A percentile compares a stretch with the other conserved stretches of the same genome.
Conservation (phyloP, 2,329 filamentous ascomycete species). For the Neofusicoccum sp. region DNA sequence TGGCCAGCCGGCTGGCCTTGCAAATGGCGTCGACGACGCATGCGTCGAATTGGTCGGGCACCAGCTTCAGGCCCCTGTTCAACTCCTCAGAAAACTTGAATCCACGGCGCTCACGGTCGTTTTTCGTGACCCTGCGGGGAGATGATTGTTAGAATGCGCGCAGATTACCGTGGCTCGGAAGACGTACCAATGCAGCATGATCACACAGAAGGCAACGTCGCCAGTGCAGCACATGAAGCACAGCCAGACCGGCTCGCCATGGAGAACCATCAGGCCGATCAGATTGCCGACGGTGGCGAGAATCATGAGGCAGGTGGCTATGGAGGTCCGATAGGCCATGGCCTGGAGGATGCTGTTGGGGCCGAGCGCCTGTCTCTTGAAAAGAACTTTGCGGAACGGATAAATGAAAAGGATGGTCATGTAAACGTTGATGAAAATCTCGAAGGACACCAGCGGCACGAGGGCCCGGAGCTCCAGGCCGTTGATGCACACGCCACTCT, state of each 20-base stretch:
- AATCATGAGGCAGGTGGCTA: conserved; percentile 61
- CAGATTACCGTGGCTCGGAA: too few species aligned
- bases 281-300: conserved; percentile 63
- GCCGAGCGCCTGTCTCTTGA: conserved; percentile 2
- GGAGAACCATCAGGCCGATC: conserved; percentile 59
- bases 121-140: neutral
- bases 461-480: conserved; percentile 12
- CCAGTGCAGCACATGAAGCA: conserved; percentile 68
- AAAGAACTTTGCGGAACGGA: neutral
- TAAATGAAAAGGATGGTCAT: conserved; percentile 8
- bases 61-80: conserved; percentile 7
- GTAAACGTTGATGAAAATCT: conserved; percentile 16
- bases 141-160: neutral
- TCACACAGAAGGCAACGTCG: conserved; percentile 63
- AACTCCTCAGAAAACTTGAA: conserved; percentile 1
- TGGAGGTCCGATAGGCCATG: conserved; percentile 61
- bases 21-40: conserved; percentile 12
- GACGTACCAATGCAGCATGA: conserved; percentile 61
- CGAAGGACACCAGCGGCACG: conserved; percentile 5
- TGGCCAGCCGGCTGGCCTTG: neutral
- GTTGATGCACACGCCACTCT: conserved; percentile 2
- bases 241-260: conserved; percentile 66
- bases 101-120: conserved; percentile 15
- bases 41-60: neutral
- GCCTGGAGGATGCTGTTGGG: conserved; percentile 49